These are phyloP conservation scores for Aspergillus wentii DNA, from an alignment of 495 filamentous ascomycete genomes.

Conservation along the genomic window DNA sequence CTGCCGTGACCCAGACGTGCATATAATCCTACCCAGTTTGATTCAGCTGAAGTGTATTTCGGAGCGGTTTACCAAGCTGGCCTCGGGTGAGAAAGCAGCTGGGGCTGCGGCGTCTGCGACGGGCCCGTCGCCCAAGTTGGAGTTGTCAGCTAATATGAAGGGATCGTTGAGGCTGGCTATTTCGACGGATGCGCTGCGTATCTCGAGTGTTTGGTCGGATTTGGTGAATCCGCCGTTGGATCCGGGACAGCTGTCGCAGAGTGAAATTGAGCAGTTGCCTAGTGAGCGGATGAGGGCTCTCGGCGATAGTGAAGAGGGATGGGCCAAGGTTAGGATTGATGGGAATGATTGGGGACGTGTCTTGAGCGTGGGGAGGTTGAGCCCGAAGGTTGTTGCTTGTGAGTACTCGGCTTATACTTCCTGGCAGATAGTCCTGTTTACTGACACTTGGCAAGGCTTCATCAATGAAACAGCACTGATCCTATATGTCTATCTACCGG, in stretches of 20 bases:
- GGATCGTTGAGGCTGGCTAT: constrained; percentile 75
- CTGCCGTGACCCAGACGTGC: constrained; percentile 87
- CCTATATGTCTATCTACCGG: constrained; percentile 84
- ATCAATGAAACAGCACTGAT: constrained; percentile 79
- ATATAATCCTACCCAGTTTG: constrained; percentile 82
- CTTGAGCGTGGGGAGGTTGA: constrained; percentile 80
- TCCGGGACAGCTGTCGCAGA: constrained; percentile 60
- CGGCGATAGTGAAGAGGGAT: constrained; percentile 58
- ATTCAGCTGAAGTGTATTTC: constrained; percentile 83
- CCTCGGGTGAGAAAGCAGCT: constrained; percentile 27
- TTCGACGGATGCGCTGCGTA: constrained; percentile 71
- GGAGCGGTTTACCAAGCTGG: constrained; percentile 87
- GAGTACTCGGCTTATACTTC: constrained; percentile 16
- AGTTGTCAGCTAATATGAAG: constrained; percentile 84
- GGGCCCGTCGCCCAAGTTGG: constrained; percentile 55
- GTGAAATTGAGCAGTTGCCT: constrained; percentile 63
- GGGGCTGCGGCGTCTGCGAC: constrained; percentile 10
- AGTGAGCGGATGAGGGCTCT: constrained; percentile 61
- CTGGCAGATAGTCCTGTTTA: background rate
- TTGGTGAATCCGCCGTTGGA: constrained; percentile 83
- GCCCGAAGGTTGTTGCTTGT: constrained; percentile 89
- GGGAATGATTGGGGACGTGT: constrained; percentile 88
- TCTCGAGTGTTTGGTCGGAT: constrained; percentile 75
- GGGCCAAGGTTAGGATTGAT: constrained; percentile 85
- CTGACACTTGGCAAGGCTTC: constrained; percentile 38